Percentiles rank a stretch among this genome's conserved stretches.
phyloP scores from a whole-genome alignment of 2,329 filamentous ascomycete species.

The Clonostachys chloroleuca region DNA sequence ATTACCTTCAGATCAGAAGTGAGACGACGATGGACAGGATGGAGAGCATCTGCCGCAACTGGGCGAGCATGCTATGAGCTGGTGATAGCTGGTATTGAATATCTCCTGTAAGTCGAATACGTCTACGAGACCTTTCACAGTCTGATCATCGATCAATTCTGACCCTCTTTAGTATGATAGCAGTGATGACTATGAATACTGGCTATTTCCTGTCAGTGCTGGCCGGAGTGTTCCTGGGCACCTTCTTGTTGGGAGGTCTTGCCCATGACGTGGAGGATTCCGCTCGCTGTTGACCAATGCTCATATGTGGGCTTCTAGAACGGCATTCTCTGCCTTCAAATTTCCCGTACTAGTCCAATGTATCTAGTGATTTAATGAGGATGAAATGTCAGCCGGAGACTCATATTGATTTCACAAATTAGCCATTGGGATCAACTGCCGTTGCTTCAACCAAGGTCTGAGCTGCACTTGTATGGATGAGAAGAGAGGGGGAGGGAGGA shows the following conservation, averaged over 20 bases:
- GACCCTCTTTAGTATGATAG: conserved; percentile 64
- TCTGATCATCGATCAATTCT: neutral
- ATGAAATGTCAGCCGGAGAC: no score
- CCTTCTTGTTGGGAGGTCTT: conserved; percentile 56
- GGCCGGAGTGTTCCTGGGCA: conserved; percentile 69
- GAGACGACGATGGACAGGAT: conserved; percentile 4
- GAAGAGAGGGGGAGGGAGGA: no score
- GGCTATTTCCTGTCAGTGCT: conserved; percentile 72
- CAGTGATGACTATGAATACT: conserved; percentile 75
- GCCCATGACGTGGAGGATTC: neutral
- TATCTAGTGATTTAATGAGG: no score
- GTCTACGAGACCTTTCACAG: neutral
- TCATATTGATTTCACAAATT: no score
- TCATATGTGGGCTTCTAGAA: no score
- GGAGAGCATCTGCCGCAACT: conserved; percentile 6
- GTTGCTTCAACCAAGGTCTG: no score
- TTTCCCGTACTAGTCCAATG: no score
- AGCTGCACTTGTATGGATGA: no score
- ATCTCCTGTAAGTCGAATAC: conserved; percentile 65
- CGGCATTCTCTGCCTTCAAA: no score
- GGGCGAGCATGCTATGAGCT: conserved; percentile 10
- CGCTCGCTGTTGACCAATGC: no score
- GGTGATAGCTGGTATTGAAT: conserved; percentile 64
- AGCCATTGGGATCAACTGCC: no score
- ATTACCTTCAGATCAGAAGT: no score